phyloP scores from a whole-genome alignment of 176 grass and related monocot genomes.

The Carex scoparia region DNA sequence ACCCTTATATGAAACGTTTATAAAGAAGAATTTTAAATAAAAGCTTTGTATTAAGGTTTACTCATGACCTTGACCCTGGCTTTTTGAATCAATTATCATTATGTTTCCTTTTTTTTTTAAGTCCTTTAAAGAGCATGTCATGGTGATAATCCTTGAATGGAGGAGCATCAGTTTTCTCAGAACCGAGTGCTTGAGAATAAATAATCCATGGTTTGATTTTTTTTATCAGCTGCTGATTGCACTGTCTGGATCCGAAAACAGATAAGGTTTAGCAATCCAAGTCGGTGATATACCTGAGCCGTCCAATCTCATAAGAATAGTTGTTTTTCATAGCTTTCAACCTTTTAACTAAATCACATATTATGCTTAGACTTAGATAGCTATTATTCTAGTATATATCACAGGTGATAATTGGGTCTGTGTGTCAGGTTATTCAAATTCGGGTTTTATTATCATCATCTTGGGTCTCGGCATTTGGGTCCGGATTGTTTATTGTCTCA shows the following conservation, averaged over 20 bases:
- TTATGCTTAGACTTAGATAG: neutral
- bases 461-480: neutral
- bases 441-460: neutral
- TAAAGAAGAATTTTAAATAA: too few species aligned
- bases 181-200: neutral
- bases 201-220: neutral
- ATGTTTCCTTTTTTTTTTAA: neutral
- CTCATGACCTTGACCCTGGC: neutral
- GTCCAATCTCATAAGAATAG: neutral
- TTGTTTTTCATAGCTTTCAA: neutral
- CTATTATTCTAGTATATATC: neutral
- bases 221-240: neutral
- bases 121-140: neutral
- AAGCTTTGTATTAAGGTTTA: neutral
- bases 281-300: neutral
- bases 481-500: neutral
- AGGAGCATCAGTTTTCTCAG: neutral
- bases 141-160: neutral
- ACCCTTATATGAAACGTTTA: too few species aligned
- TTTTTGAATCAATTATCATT: neutral
- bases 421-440: neutral
- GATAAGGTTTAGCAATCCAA: neutral
- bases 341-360: neutral
- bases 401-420: neutral
- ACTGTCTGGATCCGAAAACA: neutral